Evolutionary conservation across 805 yeast species (phyloP).

Genomic region (Starmera dryadoides): DNA sequence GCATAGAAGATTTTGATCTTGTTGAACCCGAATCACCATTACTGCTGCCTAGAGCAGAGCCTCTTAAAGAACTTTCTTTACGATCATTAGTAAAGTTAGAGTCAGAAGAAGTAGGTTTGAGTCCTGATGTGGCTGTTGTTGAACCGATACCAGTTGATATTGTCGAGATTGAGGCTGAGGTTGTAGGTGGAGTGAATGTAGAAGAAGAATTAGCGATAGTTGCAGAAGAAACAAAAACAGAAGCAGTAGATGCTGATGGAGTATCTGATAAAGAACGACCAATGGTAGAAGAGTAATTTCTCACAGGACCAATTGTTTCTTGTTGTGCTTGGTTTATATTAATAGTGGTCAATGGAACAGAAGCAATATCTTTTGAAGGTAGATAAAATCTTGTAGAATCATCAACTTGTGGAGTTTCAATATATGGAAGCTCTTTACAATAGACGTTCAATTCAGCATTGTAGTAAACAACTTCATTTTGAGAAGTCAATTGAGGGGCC

Average conservation of each 20-base stretch:
- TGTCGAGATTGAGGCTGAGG: too few relatives aligned
- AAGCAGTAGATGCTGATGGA: too few relatives aligned
- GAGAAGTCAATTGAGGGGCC: constrained; percentile 53
- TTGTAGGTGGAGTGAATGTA: too few relatives aligned
- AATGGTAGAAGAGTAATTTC: constrained; percentile 7
- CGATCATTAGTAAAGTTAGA: constrained; percentile 8
- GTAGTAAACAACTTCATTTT: constrained; percentile 50
- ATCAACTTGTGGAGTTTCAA: constrained; percentile 30
- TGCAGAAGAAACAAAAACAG: too few relatives aligned
- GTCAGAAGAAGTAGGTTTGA: constrained; percentile 12
- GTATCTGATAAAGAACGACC: neutral
- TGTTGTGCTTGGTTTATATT: constrained; percentile 4
- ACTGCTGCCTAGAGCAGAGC: too few relatives aligned
- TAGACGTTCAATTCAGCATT: constrained; percentile 53
- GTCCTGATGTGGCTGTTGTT: too few relatives aligned
- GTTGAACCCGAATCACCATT: constrained; percentile 3
- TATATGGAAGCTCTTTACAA: constrained; percentile 51
- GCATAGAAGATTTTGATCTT: constrained; percentile 11
- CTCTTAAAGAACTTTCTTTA: constrained; percentile 5
- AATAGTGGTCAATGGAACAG: constrained; percentile 1
- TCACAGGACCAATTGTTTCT: constrained; percentile 17
- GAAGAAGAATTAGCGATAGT: too few relatives aligned
- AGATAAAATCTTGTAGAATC: constrained; percentile 20
- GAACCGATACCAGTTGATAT: too few relatives aligned
- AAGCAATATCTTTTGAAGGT: constrained; percentile 20